These are phyloP conservation scores for Spathaspora girioi DNA, from an alignment of 805 yeast species.

Conservation along the genomic window DNA sequence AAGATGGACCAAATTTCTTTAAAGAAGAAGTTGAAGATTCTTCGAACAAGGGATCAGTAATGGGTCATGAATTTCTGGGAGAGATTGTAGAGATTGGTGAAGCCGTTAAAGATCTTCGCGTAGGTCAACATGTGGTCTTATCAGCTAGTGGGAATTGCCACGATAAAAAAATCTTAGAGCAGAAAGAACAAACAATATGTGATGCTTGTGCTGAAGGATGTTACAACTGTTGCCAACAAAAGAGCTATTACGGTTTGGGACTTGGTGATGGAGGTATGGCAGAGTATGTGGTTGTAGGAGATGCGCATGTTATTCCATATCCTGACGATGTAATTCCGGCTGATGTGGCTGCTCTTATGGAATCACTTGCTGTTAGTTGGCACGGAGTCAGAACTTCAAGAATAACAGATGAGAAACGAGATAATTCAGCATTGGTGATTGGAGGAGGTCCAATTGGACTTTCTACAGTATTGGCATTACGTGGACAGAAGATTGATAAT, in stretches of 20 bases:
- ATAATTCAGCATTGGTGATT: conserved; percentile 47
- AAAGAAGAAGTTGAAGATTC: conserved; percentile 44
- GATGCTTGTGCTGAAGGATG: conserved; percentile 47
- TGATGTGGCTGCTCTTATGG: conserved; percentile 50
- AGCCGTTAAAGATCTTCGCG: conserved; percentile 45
- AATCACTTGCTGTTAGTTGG: conserved; percentile 59
- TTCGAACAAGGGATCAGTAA: conserved; percentile 39
- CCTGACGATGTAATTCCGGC: conserved; percentile 36
- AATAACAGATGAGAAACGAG: conserved; percentile 31
- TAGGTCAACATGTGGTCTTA: conserved; percentile 66
- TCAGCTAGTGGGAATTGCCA: conserved; percentile 61
- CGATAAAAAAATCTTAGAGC: conserved; percentile 36
- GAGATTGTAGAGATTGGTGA: conserved; percentile 56
- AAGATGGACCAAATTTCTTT: conserved; percentile 59
- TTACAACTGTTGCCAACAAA: conserved; percentile 49
- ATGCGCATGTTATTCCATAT: conserved; percentile 35
- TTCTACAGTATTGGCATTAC: conserved; percentile 50
- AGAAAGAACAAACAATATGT: conserved; percentile 31
- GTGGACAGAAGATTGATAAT: conserved; percentile 38
- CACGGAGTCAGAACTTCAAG: conserved; percentile 46
- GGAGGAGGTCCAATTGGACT: conserved; percentile 67
- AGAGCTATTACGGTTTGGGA: conserved; percentile 54
- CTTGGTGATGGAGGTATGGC: conserved; percentile 55
- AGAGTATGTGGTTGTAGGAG: conserved; percentile 43
- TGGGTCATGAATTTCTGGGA: conserved; percentile 69